Base-by-base conservation (phyloP, 2,329 filamentous ascomycete species). In the Orbilia blumenaviensis region DNA sequence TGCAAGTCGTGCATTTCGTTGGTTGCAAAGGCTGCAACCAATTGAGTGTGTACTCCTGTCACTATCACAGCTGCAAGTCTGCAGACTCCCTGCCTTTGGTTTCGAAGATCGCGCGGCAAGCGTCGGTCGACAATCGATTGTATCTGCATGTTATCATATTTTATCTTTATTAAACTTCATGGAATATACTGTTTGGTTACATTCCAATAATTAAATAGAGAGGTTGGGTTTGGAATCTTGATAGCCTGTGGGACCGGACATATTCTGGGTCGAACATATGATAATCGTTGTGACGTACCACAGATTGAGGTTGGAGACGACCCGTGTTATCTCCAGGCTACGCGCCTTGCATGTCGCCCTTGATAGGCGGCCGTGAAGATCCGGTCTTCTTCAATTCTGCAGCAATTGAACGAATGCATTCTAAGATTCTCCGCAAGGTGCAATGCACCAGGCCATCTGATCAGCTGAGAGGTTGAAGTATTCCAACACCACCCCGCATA, bases 201-300 rank as follows among this genome's bases (percentile, higher is more conserved):
- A 38, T 63, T 63, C 60, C 25, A 58, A 16, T 6, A 38, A 50
- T 23, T 38, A 46, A 46, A 32, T 16, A 1, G 8, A 46, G 38
- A 36, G 44, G 42, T 50, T 34, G 32, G 42, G 42, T n/a, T 50
- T 14, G 29, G 60, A 16, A 63, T 46, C 7, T 38, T 52, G 32
- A 18, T 10, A 50, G 18, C 16, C 9, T 9, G 14, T 38, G 61
- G 54, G 46, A n/a, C n/a, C n/a, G n/a, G n/a, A 32, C 16, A 54
- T 66, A 66, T 66, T 52, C 44, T 27, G 16, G 21, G 42, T 52
- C 29, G 44, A 48, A 50, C 12, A 25, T 25, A 52, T 54, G 12
- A 10, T 23, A 21, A 29, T 42, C 14, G 41, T 29, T n/a, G 61
- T 66, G 61, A 66, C 61, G 61, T 66, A 66, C 54, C 61, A 66